Evolutionary conservation across 441 rosid genomes (phyloP), one percentile per base, ranked within the genome.

Genomic region (Manihot esculenta): DNA sequence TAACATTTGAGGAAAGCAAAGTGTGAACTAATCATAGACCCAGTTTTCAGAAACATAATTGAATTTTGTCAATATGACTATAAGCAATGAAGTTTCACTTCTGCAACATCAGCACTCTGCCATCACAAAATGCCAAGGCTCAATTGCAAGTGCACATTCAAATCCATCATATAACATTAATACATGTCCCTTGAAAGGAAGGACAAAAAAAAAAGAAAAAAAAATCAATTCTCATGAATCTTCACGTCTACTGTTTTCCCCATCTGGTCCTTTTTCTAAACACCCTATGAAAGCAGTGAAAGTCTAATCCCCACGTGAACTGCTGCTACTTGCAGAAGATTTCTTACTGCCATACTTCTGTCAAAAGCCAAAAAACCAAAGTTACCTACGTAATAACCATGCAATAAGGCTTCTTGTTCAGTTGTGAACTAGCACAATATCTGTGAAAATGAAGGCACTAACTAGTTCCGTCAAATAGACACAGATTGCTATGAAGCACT

Each of bases 321-420:
- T 76, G 57, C 84, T 75, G 84, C 88, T 75, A 54, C 86, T 78
- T 27, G 85, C 81, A 51, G 85, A 75, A 51, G 81, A 66, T 64
- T 80, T 87, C 88, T 87, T 91, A 51, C 91, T 88, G n/a, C 86
- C 82, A 54, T 91, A 91, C 56, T 82, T 91, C 97, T 89, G 92
- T 69, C 12, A 54, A 73, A 41, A 13, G 66, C 1, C 42, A 51
- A 56, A 27, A 30, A 66, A 21, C 42, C 42, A 57, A 12, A 13
- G 71, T 74, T 26, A 74, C 62, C 56, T 54, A 62, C 18, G 56
- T n/a, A n/a, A n/a, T n/a, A n/a, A n/a, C n/a, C n/a, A n/a, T n/a
- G n/a, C n/a, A n/a, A n/a, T n/a, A n/a, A n/a, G n/a, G n/a, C n/a
- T n/a, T n/a, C n/a, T n/a, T n/a, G n/a, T n/a, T n/a, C n/a, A n/a